Evolutionary conservation across 495 filamentous ascomycete genomes (phyloP), one percentile per base, ranked within the genome.

Genomic region (Xylaria nigripes): DNA sequence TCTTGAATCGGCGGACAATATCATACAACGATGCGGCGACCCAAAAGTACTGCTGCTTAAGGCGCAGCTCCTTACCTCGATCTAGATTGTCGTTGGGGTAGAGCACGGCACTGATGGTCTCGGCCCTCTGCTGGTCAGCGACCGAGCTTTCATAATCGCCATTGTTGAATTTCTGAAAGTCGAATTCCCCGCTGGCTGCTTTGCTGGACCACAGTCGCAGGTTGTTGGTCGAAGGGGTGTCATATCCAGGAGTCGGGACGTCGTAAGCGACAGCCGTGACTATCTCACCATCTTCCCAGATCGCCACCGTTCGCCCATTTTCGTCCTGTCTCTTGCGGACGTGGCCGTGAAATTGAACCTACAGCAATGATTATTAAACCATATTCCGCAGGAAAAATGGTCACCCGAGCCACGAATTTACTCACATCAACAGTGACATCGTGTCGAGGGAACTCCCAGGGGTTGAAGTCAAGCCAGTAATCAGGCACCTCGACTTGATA

Each of bases 11-110:
- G 22, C 93, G 87, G 47, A 98, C 85, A 72, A 98, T 97, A 62
- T 98, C 93, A 65, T 84, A 89, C 6, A 98, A 76, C 15, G 94
- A 97, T 6, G 93, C 93, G 47, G 93, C 91, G 70, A 95, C 95
- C 93, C 93, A 98, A 76, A 98, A 98, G 77, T 98, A 98, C 69
- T 98, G 93, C 67, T 98, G 93, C 79, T 97, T 98, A 64, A 98
- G 75, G 50, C 93, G 86, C 51, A 98, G 85, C 72, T 98, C 93
- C 70, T 98, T 98, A 48, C 93, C 93, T 56, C 88, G 85, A 51
- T 96, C 92, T 25, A 98, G 79, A 67, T 95, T 97, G 67, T 98
- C 93, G 65, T 98, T 98, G 6, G 93, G 93, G 62, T 98, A 98
- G 19, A 98, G 75, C 29, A 98, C 93, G 10, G 94, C 94, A 34